Percentiles rank a stretch among this genome's conserved stretches.
phyloP scores from a whole-genome alignment of 768 basidiomycete species.

The Grammothele lineata region DNA sequence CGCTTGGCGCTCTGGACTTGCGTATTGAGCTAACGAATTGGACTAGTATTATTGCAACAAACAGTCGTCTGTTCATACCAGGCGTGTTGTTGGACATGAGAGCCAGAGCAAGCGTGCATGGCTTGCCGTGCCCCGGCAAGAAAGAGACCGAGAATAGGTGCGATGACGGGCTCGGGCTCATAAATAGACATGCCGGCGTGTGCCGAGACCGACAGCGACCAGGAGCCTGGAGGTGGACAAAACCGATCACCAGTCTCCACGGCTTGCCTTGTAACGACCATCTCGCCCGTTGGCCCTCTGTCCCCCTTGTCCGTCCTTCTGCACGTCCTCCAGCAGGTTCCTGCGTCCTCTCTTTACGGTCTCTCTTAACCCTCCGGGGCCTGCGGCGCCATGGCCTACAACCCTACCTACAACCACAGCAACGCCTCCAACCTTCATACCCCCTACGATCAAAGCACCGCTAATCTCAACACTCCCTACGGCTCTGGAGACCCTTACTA shows the following conservation, averaged over 20 bases:
- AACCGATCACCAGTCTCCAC: slow-evolving; percentile 2
- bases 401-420: slow-evolving; percentile 16
- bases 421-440: slow-evolving; percentile 11
- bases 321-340: slow-evolving; percentile 8
- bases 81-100: too few species aligned
- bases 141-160: not conserved
- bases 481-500: slow-evolving; percentile 68
- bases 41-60: too few species aligned
- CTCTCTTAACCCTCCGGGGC: slow-evolving; percentile 11
- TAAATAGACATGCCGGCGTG: not conserved
- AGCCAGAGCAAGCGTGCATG: too few species aligned
- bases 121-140: not conserved
- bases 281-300: slow-evolving; percentile 7
- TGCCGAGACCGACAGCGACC: slow-evolving; percentile 5
- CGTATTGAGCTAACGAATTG: too few species aligned
- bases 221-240: not conserved
- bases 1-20: too few species aligned
- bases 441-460: not conserved
- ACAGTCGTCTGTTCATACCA: too few species aligned
- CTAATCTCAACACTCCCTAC: slow-evolving; percentile 33
- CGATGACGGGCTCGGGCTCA: not conserved
- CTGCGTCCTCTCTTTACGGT: slow-evolving; percentile 21
- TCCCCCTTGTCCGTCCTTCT: slow-evolving; percentile 5
- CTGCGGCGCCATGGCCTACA: slow-evolving; percentile 33
- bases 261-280: slow-evolving; percentile 11